Conservation (phyloP, 1,284 basidiomycete species). For the Mycena sp. region DNA sequence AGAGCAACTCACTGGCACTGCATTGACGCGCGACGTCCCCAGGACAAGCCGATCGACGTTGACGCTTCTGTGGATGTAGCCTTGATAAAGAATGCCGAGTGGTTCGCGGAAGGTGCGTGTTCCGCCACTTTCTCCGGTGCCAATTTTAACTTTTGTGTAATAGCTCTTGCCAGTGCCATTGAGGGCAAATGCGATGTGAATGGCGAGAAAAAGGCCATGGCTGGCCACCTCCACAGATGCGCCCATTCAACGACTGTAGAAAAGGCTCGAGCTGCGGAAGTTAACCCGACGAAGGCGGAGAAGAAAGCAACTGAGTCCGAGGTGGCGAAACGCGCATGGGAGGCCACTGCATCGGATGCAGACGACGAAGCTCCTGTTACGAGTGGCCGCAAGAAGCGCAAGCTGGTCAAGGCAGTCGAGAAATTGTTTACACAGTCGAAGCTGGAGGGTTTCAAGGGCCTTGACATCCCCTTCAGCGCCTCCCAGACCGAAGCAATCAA, state of each 20-base stretch:
- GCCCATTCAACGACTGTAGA: background rate
- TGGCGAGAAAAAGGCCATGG: slow-evolving; percentile 18
- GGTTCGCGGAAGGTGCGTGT: too few species aligned
- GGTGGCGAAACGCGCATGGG: background rate
- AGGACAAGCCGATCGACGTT: background rate
- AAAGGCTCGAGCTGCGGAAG: background rate
- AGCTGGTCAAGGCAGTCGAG: slow-evolving; percentile 3
- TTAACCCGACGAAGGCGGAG: background rate
- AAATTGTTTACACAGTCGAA: slow-evolving; percentile 13
- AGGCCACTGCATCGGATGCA: too few species aligned
- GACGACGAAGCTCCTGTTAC: background rate
- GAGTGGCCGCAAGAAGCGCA: slow-evolving; percentile 9
- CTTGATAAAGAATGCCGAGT: background rate
- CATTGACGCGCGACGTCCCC: background rate
- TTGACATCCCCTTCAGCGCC: slow-evolving; percentile 14
- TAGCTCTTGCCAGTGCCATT: too few species aligned
- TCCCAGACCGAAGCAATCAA: slow-evolving; percentile 1
- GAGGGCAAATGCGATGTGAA: too few species aligned
- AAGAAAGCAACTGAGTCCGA: background rate
- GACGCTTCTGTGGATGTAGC: background rate
- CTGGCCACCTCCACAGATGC: slow-evolving; percentile 6
- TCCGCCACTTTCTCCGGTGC: too few species aligned
- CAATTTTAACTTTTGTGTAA: too few species aligned
- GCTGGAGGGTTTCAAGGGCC: slow-evolving; percentile 15
- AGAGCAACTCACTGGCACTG: background rate